Conservation (phyloP, 1,284 basidiomycete species). For the Heliocybe sulcata region DNA sequence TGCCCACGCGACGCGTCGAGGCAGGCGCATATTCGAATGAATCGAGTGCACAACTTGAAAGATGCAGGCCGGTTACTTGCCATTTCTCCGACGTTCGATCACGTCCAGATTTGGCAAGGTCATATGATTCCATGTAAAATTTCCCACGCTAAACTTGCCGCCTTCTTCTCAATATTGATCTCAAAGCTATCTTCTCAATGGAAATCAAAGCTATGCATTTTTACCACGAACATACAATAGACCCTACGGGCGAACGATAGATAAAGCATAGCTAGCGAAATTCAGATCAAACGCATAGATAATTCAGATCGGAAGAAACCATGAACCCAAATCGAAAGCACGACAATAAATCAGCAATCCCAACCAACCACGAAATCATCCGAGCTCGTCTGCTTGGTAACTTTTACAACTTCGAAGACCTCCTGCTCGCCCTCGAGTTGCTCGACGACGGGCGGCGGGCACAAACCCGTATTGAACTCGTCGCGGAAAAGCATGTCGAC, state of each 20-base stretch:
- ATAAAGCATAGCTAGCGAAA: too few relatives aligned
- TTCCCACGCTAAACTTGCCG: not conserved
- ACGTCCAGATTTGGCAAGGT: not conserved
- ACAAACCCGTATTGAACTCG: constrained; percentile 32
- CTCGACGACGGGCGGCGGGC: not conserved
- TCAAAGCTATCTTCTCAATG: too few relatives aligned
- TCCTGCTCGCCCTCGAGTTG: not conserved
- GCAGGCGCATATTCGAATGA: constrained; percentile 52
- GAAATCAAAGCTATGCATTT: too few relatives aligned
- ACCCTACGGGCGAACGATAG: too few relatives aligned
- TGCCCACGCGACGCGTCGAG: constrained; percentile 82
- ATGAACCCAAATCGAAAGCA: too few relatives aligned
- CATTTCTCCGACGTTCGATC: not conserved
- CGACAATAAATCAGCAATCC: constrained; percentile 57
- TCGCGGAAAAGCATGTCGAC: constrained; percentile 72
- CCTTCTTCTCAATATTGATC: not conserved
- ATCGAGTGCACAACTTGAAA: not conserved
- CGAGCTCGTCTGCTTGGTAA: not conserved
- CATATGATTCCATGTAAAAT: not conserved
- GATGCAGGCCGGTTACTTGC: not conserved
- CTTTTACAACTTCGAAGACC: not conserved
- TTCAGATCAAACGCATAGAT: too few relatives aligned
- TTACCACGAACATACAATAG: too few relatives aligned
- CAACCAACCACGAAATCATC: constrained; percentile 56
- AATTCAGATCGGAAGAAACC: too few relatives aligned